A percentile compares a stretch with the other conserved stretches of the same genome.
phyloP scores from a whole-genome alignment of 768 basidiomycete species.

The Lenzites betulinus region DNA sequence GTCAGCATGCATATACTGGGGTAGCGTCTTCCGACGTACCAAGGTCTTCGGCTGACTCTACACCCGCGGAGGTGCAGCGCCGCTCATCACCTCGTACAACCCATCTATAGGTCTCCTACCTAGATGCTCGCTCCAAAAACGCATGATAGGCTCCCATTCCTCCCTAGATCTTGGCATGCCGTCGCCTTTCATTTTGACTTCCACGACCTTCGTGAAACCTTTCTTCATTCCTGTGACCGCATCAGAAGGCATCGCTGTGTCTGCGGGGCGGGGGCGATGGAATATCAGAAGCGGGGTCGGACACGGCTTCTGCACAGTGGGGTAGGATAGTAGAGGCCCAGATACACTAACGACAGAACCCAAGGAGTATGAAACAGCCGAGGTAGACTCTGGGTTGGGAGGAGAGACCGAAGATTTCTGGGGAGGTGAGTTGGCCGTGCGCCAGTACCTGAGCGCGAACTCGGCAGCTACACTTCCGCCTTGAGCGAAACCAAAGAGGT shows the following conservation, averaged over 20 bases:
- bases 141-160: slow-evolving; percentile 86
- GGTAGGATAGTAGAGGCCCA: slow-evolving; percentile 79
- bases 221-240: slow-evolving; percentile 57
- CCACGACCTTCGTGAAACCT: slow-evolving; percentile 53
- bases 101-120: slow-evolving; percentile 56
- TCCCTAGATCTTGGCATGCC: slow-evolving; percentile 78
- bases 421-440: slow-evolving; percentile 20
- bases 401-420: slow-evolving; percentile 14
- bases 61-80: slow-evolving; percentile 13
- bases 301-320: slow-evolving; percentile 53
- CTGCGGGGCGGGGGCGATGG: slow-evolving; percentile 52
- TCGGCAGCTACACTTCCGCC: slow-evolving; percentile 81
- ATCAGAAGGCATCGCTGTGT: slow-evolving; percentile 45
- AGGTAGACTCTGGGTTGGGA: background rate
- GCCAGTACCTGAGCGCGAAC: slow-evolving; percentile 56
- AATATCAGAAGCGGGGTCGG: slow-evolving; percentile 66
- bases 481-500: slow-evolving; percentile 88
- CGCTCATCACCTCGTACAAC: slow-evolving; percentile 67
- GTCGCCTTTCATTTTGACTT: slow-evolving; percentile 48
- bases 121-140: slow-evolving; percentile 79
- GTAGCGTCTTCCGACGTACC: too few relatives aligned
- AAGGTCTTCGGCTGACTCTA: too few relatives aligned
- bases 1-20: too few relatives aligned
- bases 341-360: slow-evolving; percentile 70
- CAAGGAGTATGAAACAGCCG: slow-evolving; percentile 35